Conservation (phyloP, 2,329 filamentous ascomycete genomes). For the Arthrobotrys conoides region DNA sequence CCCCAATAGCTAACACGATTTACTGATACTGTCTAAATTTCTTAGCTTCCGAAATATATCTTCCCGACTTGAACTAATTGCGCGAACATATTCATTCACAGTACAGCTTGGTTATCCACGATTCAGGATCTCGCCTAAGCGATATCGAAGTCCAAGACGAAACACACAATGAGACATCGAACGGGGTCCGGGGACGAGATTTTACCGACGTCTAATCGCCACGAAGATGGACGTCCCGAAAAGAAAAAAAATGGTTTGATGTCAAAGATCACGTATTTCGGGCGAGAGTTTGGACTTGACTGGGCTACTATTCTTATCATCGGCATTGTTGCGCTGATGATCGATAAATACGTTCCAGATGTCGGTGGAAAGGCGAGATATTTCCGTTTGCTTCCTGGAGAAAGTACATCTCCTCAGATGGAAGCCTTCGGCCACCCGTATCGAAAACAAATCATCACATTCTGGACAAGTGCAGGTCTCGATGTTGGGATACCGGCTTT, state of each 20-base stretch:
- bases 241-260: background rate
- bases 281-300: slow-evolving; percentile 34
- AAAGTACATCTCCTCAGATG: slow-evolving; percentile 51
- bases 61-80: no score
- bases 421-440: slow-evolving; percentile 47
- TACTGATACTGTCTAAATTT: no score
- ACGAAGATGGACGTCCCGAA: background rate
- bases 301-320: slow-evolving; percentile 42
- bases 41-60: no score
- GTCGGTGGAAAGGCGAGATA: slow-evolving; percentile 47
- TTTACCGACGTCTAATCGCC: slow-evolving; percentile 22
- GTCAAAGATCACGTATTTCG: background rate
- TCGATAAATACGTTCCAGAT: slow-evolving; percentile 55
- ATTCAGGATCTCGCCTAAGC: no score
- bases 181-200: slow-evolving; percentile 22
- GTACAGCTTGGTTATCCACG: no score
- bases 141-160: background rate
- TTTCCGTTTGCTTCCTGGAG: slow-evolving; percentile 48
- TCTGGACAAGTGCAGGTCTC: slow-evolving; percentile 46
- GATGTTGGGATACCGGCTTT: slow-evolving; percentile 46
- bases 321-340: slow-evolving; percentile 48
- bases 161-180: slow-evolving; percentile 12
- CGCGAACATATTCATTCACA: no score
- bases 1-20: no score
- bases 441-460: slow-evolving; percentile 52